Percentiles rank a stretch among this genome's conserved stretches.
Conservation (phyloP, 139 green algal genomes). For the Tetratostichococcus sp. region DNA sequence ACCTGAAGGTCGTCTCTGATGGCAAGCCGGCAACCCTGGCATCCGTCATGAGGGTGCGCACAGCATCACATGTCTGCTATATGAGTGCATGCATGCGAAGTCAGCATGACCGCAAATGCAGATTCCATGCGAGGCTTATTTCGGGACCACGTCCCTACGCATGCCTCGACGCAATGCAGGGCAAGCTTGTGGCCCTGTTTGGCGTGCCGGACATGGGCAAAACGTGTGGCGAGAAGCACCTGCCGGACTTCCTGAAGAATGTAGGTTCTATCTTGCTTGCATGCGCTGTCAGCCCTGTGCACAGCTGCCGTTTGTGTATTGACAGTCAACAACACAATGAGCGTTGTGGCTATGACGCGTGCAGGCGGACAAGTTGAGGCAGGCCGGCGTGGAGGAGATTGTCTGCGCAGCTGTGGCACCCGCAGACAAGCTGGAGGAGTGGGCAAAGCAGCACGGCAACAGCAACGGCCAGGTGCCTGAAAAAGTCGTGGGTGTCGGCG, state of each 20-base stretch:
- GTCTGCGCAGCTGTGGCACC: constrained; percentile 31
- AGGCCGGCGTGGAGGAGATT: constrained; percentile 31
- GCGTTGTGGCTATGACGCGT: no score
- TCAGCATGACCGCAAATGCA: neutral
- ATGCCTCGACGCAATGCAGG: constrained; percentile 24
- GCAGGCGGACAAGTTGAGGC: constrained; percentile 27
- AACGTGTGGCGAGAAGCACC: constrained; percentile 41
- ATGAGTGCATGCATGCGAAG: neutral
- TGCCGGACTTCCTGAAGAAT: constrained; percentile 34
- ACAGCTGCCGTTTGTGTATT: no score
- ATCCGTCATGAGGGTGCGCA: constrained; percentile 35
- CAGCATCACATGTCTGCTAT: neutral
- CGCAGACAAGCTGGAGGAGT: constrained; percentile 23
- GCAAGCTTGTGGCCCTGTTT: constrained; percentile 34
- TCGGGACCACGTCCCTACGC: neutral
- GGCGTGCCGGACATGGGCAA: constrained; percentile 50
- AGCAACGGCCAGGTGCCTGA: neutral
- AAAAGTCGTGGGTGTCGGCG: no score
- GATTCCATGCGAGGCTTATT: no score
- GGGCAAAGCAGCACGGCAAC: constrained; percentile 23
- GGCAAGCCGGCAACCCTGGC: constrained; percentile 18
- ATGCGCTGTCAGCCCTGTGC: neutral
- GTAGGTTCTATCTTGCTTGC: neutral
- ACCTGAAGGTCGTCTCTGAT: constrained; percentile 25
- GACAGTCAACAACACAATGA: no score